These are phyloP conservation scores for Westerdykella aurantiaca DNA, from an alignment of 2,329 filamentous ascomycete genomes.

Conservation along the genomic window DNA sequence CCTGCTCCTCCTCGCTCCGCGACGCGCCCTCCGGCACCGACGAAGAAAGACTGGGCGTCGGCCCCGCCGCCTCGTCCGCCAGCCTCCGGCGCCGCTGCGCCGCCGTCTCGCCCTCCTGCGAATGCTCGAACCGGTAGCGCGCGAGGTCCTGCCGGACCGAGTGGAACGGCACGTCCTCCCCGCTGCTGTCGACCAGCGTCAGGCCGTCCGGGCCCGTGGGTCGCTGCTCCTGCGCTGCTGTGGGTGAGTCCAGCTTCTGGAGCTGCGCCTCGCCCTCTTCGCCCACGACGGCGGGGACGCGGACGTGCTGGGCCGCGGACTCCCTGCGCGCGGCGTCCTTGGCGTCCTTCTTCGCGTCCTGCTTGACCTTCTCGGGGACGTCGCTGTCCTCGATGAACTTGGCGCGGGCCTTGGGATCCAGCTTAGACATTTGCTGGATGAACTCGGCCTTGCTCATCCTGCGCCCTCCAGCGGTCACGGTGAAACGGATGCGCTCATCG, in stretches of 20 bases:
- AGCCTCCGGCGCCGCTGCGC: conserved; percentile 42
- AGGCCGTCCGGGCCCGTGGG: conserved; percentile 35
- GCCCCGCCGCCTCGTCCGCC: conserved; percentile 17
- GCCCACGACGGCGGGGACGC: conserved; percentile 28
- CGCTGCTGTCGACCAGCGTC: conserved; percentile 42
- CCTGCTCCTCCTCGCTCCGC: conserved; percentile 2
- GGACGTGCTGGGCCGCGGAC: conserved; percentile 21
- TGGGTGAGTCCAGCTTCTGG: conserved; percentile 23
- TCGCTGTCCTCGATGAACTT: conserved; percentile 45
- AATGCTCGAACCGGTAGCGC: conserved; percentile 16
- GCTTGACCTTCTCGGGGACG: conserved; percentile 44
- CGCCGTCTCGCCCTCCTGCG: conserved; percentile 26
- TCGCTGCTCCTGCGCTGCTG: conserved; percentile 19
- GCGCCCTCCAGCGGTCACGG: conserved; percentile 63
- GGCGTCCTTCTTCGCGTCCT: conserved; percentile 41
- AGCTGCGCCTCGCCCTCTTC: conserved; percentile 31
- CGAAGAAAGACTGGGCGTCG: background rate
- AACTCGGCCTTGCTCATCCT: conserved; percentile 79
- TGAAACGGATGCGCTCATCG: conserved; percentile 69
- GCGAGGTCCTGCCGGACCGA: conserved; percentile 36
- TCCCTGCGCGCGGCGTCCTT: conserved; percentile 25
- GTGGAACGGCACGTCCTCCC: conserved; percentile 46
- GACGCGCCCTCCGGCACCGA: background rate
- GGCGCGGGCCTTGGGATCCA: conserved; percentile 61
- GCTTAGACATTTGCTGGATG: conserved; percentile 64